phyloP scores from a whole-genome alignment of 2,329 filamentous ascomycete species.

The Alternaria novae-zelandiae region DNA sequence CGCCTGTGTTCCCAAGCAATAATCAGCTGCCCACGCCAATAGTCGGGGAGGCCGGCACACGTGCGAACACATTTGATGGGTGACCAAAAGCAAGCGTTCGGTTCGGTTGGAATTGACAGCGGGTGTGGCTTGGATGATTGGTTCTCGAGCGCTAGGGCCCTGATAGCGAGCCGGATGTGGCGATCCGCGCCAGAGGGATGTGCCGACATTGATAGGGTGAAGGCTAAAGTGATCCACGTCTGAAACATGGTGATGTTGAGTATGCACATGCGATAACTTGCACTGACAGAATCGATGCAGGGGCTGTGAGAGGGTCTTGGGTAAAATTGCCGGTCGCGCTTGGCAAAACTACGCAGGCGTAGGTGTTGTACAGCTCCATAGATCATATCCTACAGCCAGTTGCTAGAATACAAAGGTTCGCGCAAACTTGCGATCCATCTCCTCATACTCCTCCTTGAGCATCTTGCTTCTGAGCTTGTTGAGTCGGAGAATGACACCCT shows the following conservation, averaged over 20 bases:
- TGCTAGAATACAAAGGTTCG: conserved; percentile 45
- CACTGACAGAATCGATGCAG: background rate
- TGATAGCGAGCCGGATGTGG: conserved; percentile 15
- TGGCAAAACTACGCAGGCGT: background rate
- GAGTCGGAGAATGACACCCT: conserved; percentile 42
- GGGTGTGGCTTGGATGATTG: conserved; percentile 21
- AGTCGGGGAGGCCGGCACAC: conserved; percentile 1
- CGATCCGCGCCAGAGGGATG: conserved; percentile 11
- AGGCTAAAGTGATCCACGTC: conserved; percentile 11
- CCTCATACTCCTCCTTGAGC: conserved; percentile 43
- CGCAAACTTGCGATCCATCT: conserved; percentile 44
- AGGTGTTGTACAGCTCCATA: background rate
- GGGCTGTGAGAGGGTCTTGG: background rate
- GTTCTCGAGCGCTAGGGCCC: conserved; percentile 10
- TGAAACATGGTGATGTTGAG: conserved; percentile 2
- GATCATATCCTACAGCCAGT: conserved; percentile 2
- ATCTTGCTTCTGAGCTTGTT: conserved; percentile 44
- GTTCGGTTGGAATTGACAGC: background rate
- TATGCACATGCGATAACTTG: background rate
- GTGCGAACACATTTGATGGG: background rate
- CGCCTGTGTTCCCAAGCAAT: background rate
- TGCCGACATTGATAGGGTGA: conserved; percentile 14
- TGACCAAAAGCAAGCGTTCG: conserved; percentile 1
- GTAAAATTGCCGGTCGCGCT: background rate
- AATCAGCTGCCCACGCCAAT: conserved; percentile 5